Evolutionary conservation across 768 basidiomycete genomes (phyloP).

Genomic region (Serendipita sp.): DNA sequence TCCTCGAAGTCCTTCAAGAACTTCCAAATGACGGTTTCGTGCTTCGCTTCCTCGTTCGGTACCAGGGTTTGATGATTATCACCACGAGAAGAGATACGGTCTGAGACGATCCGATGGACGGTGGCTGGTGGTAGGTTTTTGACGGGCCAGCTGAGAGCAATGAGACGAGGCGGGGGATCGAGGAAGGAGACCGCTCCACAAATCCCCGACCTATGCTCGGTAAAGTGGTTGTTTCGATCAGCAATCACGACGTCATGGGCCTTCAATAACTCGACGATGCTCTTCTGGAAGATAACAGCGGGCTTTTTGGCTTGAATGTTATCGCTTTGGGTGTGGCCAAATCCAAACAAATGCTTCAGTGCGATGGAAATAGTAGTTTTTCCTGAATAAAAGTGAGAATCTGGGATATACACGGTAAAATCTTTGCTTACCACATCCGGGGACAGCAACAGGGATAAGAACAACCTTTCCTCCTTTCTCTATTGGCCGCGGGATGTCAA

Average conservation of each 20-base stretch:
- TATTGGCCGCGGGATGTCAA: slow-evolving; percentile 12
- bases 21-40: slow-evolving; percentile 70
- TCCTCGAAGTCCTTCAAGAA: slow-evolving; percentile 54
- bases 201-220: slow-evolving; percentile 59
- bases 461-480: slow-evolving; percentile 42
- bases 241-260: slow-evolving; percentile 70
- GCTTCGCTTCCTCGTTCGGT: slow-evolving; percentile 33
- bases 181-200: slow-evolving; percentile 33
- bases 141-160: slow-evolving; percentile 68
- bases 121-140: slow-evolving; percentile 37
- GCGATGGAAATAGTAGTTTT: slow-evolving; percentile 80
- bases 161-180: slow-evolving; percentile 44
- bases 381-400: slow-evolving; percentile 29
- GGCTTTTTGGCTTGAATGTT: slow-evolving; percentile 66
- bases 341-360: slow-evolving; percentile 60
- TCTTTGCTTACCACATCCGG: slow-evolving; percentile 65
- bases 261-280: slow-evolving; percentile 45
- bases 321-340: slow-evolving; percentile 88
- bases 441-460: slow-evolving; percentile 77
- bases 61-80: slow-evolving; percentile 69
- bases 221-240: slow-evolving; percentile 87
- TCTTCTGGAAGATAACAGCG: slow-evolving; percentile 52
- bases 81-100: slow-evolving; percentile 60
- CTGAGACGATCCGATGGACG: slow-evolving; percentile 58
- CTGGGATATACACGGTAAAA: not conserved